Conservation (phyloP, 23 red algal genomes). For the Cyanidioschyzon merolae region DNA sequence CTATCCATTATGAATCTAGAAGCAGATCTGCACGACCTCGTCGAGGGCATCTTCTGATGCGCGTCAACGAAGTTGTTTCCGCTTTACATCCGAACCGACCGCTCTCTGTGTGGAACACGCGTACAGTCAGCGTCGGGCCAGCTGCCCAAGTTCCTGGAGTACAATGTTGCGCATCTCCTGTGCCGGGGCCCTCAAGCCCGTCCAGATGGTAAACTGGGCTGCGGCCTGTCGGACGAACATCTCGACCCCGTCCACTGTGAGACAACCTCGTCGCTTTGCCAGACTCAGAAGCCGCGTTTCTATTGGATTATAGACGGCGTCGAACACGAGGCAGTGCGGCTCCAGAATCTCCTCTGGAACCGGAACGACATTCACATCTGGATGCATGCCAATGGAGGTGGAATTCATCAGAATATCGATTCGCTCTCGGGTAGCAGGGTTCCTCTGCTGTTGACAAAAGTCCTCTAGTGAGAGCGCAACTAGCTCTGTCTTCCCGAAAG, state of each 20-base stretch:
- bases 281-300: constrained; percentile 59
- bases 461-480: not conserved
- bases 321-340: constrained; percentile 46
- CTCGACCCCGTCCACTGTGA: constrained; percentile 63
- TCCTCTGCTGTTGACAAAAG: not conserved
- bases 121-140: not conserved
- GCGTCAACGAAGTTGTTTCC: too few relatives aligned
- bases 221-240: constrained; percentile 98
- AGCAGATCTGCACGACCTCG: too few relatives aligned
- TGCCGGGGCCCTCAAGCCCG: constrained; percentile 21
- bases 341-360: constrained; percentile 17
- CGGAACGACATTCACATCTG: constrained; percentile 38
- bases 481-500: not conserved
- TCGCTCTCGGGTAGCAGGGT: not conserved
- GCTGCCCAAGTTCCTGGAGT: constrained; percentile 4
- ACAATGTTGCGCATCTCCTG: constrained; percentile 62
- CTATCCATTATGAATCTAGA: too few relatives aligned
- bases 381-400: constrained; percentile 83
- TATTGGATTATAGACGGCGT: constrained; percentile 87
- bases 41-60: too few relatives aligned
- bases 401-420: constrained; percentile 90
- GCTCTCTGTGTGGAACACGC: too few relatives aligned
- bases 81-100: too few relatives aligned
- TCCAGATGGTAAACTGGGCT: constrained; percentile 66
- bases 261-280: constrained; percentile 38